Conservation (phyloP, 139 green algal species). For the Micractinium conductrix region DNA sequence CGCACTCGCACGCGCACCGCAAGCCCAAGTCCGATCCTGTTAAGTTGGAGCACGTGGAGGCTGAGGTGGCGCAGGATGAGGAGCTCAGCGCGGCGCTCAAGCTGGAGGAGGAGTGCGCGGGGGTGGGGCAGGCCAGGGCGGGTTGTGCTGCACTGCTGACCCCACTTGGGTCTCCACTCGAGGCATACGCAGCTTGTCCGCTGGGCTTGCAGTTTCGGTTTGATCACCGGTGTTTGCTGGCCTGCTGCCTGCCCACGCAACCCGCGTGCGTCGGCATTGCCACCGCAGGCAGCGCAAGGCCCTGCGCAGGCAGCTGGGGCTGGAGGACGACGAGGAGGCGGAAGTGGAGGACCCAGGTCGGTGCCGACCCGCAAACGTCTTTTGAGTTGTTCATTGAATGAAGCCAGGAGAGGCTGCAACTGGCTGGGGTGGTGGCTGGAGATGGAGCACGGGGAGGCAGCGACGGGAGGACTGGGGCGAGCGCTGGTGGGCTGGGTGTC, state of each 20-base stretch:
- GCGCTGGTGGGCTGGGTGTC: too few species aligned
- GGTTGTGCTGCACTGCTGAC: too few species aligned
- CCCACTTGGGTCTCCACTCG: too few species aligned
- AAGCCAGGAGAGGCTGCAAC: background rate
- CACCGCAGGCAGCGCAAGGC: conserved; percentile 27
- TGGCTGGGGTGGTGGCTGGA: background rate
- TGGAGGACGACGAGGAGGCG: conserved; percentile 13
- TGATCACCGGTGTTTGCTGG: too few species aligned
- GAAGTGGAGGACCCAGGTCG: conserved; percentile 24
- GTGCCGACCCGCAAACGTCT: too few species aligned
- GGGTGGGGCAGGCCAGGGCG: background rate
- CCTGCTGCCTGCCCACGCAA: too few species aligned
- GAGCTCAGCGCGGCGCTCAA: background rate
- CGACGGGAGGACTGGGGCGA: too few species aligned
- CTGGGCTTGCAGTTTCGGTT: too few species aligned
- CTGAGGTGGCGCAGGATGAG: conserved; percentile 20
- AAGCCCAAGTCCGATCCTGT: background rate
- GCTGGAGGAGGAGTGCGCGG: conserved; percentile 31
- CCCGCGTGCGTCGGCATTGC: background rate
- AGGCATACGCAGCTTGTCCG: too few species aligned
- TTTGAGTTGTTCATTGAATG: too few species aligned
- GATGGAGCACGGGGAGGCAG: background rate
- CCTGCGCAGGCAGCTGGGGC: conserved; percentile 16
- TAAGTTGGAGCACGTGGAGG: conserved; percentile 13
- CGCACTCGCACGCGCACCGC: too few species aligned